Evolutionary conservation across 768 basidiomycete species (phyloP).

Genomic region (Megacollybia marginata): DNA sequence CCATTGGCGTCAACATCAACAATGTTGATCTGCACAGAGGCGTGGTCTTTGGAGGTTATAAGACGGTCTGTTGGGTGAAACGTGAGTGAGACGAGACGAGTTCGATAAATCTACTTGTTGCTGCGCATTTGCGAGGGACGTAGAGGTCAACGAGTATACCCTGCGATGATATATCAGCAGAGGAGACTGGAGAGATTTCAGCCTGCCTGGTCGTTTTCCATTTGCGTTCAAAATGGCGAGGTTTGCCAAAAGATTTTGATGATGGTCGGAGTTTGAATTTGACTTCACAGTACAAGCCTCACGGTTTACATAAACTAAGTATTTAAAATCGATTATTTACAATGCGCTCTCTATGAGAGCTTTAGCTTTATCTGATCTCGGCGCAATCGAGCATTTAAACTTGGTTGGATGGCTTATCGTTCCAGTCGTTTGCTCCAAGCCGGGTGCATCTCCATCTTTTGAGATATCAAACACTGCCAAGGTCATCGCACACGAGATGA

Average conservation of each 20-base stretch:
- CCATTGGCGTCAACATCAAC: slow-evolving; percentile 91
- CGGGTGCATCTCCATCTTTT: slow-evolving; percentile 13
- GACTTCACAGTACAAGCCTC: too few species aligned
- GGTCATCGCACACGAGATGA: slow-evolving; percentile 14
- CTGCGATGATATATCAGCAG: slow-evolving; percentile 29
- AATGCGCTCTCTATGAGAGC: slow-evolving; percentile 3
- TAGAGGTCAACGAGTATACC: slow-evolving; percentile 99
- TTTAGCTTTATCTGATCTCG: slow-evolving; percentile 12
- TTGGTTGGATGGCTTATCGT: slow-evolving; percentile 22
- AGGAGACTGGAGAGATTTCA: background rate
- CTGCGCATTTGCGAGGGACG: slow-evolving; percentile 98
- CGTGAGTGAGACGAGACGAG: background rate
- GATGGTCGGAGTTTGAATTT: too few species aligned
- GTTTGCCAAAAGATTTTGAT: too few species aligned
- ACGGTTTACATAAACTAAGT: too few species aligned
- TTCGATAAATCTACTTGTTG: slow-evolving; percentile 70
- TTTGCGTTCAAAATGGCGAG: slow-evolving; percentile 20
- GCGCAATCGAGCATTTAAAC: slow-evolving; percentile 11
- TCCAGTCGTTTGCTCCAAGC: slow-evolving; percentile 25
- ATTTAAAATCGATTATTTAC: too few species aligned
- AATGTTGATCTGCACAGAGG: slow-evolving; percentile 94
- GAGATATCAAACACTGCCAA: slow-evolving; percentile 18
- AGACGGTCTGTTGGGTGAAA: slow-evolving; percentile 65
- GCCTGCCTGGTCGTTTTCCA: slow-evolving; percentile 89
- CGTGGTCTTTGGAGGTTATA: slow-evolving; percentile 98